Percentiles rank a stretch among this genome's conserved stretches.
These are phyloP conservation scores for Viridothelium virens DNA, from an alignment of 495 filamentous ascomycete genomes.

Conservation along the genomic window DNA sequence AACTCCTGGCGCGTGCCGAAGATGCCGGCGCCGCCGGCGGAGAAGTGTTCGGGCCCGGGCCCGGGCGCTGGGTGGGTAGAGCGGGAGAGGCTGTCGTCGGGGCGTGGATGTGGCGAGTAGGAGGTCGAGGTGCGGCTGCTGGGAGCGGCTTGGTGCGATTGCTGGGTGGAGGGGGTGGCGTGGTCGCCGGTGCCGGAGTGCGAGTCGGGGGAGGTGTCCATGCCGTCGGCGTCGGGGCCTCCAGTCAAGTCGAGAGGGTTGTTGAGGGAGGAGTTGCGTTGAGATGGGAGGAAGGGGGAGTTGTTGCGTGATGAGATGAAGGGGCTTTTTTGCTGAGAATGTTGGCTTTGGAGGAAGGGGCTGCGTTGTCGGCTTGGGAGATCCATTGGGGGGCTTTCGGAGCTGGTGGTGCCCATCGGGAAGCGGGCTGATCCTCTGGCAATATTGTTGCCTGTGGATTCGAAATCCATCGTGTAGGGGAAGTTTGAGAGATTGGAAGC, in stretches of 20 bases:
- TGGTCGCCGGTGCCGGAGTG: slow-evolving; percentile 4
- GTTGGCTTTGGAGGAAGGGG: slow-evolving; percentile 3
- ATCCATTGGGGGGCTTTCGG: not conserved
- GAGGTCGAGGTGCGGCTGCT: slow-evolving; percentile 4
- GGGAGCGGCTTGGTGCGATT: not conserved
- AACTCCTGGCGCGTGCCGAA: slow-evolving; percentile 7
- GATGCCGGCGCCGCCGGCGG: not conserved
- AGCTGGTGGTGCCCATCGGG: not conserved
- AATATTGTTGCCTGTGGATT: not conserved
- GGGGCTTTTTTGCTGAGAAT: not conserved
- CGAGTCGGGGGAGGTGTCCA: slow-evolving; percentile 4
- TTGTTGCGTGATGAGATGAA: not conserved
- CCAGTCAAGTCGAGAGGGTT: not conserved
- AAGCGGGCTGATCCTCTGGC: slow-evolving; percentile 2
- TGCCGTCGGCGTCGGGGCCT: not conserved
- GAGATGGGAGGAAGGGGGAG: slow-evolving; percentile 1
- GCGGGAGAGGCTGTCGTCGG: not conserved
- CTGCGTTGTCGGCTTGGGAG: slow-evolving; percentile 3
- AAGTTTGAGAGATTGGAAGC: not conserved
- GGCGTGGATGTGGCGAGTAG: not conserved
- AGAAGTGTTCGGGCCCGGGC: not conserved
- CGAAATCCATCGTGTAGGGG: slow-evolving; percentile 5
- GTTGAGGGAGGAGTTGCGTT: not conserved
- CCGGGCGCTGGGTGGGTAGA: not conserved
- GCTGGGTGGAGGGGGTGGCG: not conserved